Base-by-base conservation (phyloP, 352 stramenopile genomes). In the Aphanomyces stellatus region DNA sequence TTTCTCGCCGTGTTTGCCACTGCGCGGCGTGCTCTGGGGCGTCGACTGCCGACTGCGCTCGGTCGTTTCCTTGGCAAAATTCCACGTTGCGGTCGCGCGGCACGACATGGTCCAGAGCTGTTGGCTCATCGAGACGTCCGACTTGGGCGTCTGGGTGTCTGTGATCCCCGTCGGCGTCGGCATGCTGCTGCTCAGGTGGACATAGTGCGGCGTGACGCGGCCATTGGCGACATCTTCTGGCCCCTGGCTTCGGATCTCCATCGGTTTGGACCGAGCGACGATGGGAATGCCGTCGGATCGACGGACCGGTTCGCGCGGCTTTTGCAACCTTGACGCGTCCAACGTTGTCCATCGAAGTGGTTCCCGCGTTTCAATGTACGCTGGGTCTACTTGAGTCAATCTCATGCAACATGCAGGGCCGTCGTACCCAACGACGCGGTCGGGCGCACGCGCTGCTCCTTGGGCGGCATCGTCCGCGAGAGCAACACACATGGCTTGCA, bases 21-120 rank as follows among this genome's bases (percentile, higher is more conserved):
- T 24, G 33, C 55, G 55, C 4, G 55, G 55, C 11, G 55, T 64
- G 34, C 55, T 46, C 11, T 51, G 11, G 5, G 55, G 55, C 24
- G 55, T 64, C 6, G 15, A 25, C 7, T 43, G 31, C 3, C 53
- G 53, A 17, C 25, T 43, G 13, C 10, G 33, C 10, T 11, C 22
- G 22, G 31, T 51, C 10, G 55, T 53, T 24, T 43, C 55, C 37
- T 64, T 64, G 2, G 55, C 37, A 5, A 64, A 28, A 30, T 30
- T 64, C 35, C 11, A 43, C 55, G 55, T 64, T 24, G 35, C 55
- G 1, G 49, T 10, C 0, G 55, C 55, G 3, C 25, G 24, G 55
- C 33, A 48, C 22, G 55, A 64, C 11, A 64, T 64, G 22, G 49
- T 25, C 55, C 55, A 64, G 0, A 64, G 55, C 40, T 64, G 33